Conservation (phyloP, 768 basidiomycete genomes). For the Chiua virens region DNA sequence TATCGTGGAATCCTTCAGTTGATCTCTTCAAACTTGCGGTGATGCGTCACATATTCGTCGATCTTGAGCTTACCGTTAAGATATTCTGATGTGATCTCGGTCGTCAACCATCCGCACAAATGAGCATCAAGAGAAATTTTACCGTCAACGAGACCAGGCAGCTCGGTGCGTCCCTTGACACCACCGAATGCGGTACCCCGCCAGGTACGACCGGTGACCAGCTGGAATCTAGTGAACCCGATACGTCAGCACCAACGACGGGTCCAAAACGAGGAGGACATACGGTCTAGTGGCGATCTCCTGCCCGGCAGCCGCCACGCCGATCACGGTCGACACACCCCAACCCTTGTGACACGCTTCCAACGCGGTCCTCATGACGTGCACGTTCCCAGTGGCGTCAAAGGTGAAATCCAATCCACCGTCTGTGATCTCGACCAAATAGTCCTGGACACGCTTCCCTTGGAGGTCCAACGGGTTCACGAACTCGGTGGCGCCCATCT, state of each 20-base stretch:
- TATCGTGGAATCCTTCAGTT: conserved; percentile 90
- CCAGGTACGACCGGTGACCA: conserved; percentile 90
- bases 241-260: conserved; percentile 3
- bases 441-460: conserved; percentile 84
- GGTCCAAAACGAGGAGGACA: conserved; percentile 27
- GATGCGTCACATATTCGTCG: conserved; percentile 96
- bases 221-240: conserved; percentile 45
- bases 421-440: conserved; percentile 90
- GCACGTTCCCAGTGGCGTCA: conserved; percentile 93
- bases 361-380: conserved; percentile 92
- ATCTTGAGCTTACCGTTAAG: conserved; percentile 80
- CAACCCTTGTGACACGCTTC: conserved; percentile 99
- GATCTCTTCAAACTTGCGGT: conserved; percentile 69
- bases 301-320: conserved; percentile 95
- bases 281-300: conserved; percentile 90
- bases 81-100: conserved; percentile 56
- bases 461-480: conserved; percentile 76
- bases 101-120: background rate
- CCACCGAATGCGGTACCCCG: conserved; percentile 95
- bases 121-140: conserved; percentile 5
- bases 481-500: conserved; percentile 96
- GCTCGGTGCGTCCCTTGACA: conserved; percentile 95
- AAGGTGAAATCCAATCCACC: conserved; percentile 97
- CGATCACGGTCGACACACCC: conserved; percentile 95
- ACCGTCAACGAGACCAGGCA: conserved; percentile 93